Evolutionary conservation across 139 green algal genomes (phyloP).

Genomic region (Pseudopediastrum boryanum): DNA sequence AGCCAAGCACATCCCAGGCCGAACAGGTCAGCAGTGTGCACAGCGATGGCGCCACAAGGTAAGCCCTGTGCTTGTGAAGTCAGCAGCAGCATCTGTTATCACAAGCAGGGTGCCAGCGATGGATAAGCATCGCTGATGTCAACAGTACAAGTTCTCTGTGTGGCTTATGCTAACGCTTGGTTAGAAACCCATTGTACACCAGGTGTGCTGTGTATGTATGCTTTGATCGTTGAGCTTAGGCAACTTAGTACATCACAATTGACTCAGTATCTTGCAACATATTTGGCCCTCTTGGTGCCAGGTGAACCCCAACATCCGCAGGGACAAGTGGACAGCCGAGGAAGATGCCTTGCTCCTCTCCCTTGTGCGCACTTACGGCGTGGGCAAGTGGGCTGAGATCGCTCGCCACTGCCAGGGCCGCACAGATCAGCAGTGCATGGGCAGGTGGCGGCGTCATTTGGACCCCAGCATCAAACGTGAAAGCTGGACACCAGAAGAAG

Average conservation of each 20-base stretch:
- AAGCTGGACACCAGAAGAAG: slow-evolving; percentile 69
- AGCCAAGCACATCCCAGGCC: slow-evolving; percentile 71
- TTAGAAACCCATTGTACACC: no score
- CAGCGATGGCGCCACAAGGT: slow-evolving; percentile 90
- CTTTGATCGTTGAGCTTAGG: no score
- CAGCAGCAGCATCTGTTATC: not conserved
- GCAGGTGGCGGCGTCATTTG: slow-evolving; percentile 81
- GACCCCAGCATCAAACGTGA: slow-evolving; percentile 76
- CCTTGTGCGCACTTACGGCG: slow-evolving; percentile 67
- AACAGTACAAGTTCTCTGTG: no score
- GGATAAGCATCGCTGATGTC: no score
- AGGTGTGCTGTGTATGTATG: no score
- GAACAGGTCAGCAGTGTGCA: slow-evolving; percentile 87
- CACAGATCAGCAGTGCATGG: slow-evolving; percentile 94
- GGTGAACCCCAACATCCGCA: slow-evolving; percentile 86
- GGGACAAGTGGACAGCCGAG: slow-evolving; percentile 76
- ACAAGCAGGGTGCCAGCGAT: no score
- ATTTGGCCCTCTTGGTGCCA: slow-evolving; percentile 26
- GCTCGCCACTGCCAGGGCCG: slow-evolving; percentile 66
- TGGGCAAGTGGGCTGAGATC: slow-evolving; percentile 76
- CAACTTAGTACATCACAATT: no score
- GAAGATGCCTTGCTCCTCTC: slow-evolving; percentile 70
- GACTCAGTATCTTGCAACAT: no score
- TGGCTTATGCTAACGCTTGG: no score
- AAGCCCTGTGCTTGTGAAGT: not conserved